Percentiles rank a stretch among this genome's conserved stretches.
Evolutionary conservation across 169 alveolate species (phyloP).

Genomic region (Condylostoma magnum): DNA sequence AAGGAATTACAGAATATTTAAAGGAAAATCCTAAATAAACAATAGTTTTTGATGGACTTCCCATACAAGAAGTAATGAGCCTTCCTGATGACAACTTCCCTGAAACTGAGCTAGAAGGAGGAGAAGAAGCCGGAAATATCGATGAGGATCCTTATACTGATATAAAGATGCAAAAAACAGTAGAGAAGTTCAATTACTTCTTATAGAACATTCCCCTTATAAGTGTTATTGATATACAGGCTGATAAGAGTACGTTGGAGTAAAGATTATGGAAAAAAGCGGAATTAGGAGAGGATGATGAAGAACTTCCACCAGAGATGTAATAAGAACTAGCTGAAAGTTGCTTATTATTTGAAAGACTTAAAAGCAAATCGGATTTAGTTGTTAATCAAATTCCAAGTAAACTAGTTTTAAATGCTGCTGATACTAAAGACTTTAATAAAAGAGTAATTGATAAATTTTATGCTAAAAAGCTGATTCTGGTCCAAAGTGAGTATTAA

Average conservation of each 20-base stretch:
- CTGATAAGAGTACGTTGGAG: not conserved
- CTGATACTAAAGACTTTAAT: no score
- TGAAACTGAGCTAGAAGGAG: not conserved
- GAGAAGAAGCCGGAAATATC: not conserved
- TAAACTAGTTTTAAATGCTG: no score
- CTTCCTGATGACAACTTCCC: not conserved
- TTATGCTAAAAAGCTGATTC: no score
- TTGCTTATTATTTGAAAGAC: not conserved
- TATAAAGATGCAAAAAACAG: not conserved
- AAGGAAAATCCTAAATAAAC: not conserved
- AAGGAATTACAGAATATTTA: not conserved
- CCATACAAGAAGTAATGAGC: not conserved
- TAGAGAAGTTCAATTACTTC: not conserved
- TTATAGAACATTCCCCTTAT: not conserved
- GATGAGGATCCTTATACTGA: not conserved
- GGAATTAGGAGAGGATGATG: constrained; percentile 7
- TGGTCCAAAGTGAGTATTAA: no score
- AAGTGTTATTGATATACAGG: not conserved
- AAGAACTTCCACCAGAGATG: not conserved
- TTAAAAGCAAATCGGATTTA: no score
- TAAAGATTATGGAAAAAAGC: not conserved
- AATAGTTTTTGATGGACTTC: constrained; percentile 20
- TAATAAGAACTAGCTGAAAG: not conserved
- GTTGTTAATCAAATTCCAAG: no score
- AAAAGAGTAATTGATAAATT: no score